A percentile compares a stretch with the other conserved stretches of the same genome.
Conservation (phyloP, 2,329 filamentous ascomycete genomes). For the Waltergamsia citrina region DNA sequence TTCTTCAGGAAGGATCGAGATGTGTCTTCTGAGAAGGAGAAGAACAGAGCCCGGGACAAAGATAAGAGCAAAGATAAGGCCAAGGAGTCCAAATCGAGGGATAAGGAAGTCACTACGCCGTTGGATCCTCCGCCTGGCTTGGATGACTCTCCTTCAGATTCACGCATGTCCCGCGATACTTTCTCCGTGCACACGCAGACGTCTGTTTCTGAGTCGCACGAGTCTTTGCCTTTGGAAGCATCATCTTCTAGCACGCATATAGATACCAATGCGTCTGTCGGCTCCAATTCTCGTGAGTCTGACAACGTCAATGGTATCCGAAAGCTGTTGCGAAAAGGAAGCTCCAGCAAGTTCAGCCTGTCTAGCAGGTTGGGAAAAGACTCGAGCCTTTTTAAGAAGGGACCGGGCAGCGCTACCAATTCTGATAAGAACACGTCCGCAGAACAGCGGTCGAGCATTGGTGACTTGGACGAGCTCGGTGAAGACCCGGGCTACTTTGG, state of each 20-base stretch:
- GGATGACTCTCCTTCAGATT: slow-evolving; percentile 41
- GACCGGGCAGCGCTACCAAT: slow-evolving; percentile 44
- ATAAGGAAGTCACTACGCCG: slow-evolving; percentile 19
- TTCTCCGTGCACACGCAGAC: slow-evolving; percentile 48
- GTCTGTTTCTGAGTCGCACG: slow-evolving; percentile 50
- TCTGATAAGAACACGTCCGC: slow-evolving; percentile 46
- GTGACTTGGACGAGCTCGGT: slow-evolving; percentile 38
- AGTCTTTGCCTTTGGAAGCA: slow-evolving; percentile 46
- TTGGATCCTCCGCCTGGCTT: slow-evolving; percentile 24
- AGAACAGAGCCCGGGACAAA: slow-evolving; percentile 15
- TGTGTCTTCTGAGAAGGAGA: slow-evolving; percentile 18
- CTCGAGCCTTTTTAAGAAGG: slow-evolving; percentile 48
- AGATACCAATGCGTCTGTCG: slow-evolving; percentile 33
- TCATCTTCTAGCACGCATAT: slow-evolving; percentile 47
- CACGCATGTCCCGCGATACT: slow-evolving; percentile 45
- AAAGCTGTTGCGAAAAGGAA: slow-evolving; percentile 56
- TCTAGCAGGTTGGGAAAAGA: slow-evolving; percentile 47
- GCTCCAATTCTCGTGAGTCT: slow-evolving; percentile 34
- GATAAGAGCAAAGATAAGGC: slow-evolving; percentile 25
- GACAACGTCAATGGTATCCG: slow-evolving; percentile 42
- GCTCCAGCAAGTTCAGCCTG: slow-evolving; percentile 56
- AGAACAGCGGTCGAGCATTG: slow-evolving; percentile 47
- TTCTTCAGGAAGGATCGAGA: slow-evolving; percentile 42
- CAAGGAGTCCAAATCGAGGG: slow-evolving; percentile 6
- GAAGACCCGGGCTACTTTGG: slow-evolving; percentile 28